These are phyloP conservation scores for Suillus discolor DNA, from an alignment of 768 basidiomycete genomes.

Conservation along the genomic window DNA sequence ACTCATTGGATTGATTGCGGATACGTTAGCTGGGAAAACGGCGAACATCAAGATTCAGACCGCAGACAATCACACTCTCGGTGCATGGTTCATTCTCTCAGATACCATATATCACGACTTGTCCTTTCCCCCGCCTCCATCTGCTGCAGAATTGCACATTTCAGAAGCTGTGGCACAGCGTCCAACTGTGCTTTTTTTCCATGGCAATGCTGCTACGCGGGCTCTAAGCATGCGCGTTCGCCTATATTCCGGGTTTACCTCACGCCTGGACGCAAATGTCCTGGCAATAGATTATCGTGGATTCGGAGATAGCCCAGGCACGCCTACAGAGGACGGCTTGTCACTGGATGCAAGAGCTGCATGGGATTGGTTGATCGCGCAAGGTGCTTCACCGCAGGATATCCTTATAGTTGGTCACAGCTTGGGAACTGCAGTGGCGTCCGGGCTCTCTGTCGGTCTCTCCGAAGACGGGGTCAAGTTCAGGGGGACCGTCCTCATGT, in stretches of 20 bases:
- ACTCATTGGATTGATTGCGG: not conserved
- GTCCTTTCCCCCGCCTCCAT: slow-evolving; percentile 38
- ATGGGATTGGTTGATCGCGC: slow-evolving; percentile 72
- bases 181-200: slow-evolving; percentile 89
- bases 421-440: slow-evolving; percentile 81
- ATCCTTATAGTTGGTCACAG: slow-evolving; percentile 86
- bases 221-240: slow-evolving; percentile 68
- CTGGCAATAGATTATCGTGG: slow-evolving; percentile 91
- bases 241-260: slow-evolving; percentile 66
- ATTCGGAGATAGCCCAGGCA: slow-evolving; percentile 83
- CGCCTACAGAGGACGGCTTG: slow-evolving; percentile 77
- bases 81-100: slow-evolving; percentile 84
- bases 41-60: slow-evolving; percentile 72
- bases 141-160: slow-evolving; percentile 45
- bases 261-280: slow-evolving; percentile 72
- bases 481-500: slow-evolving; percentile 52
- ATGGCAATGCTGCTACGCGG: slow-evolving; percentile 87
- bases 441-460: slow-evolving; percentile 50
- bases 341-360: slow-evolving; percentile 72
- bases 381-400: slow-evolving; percentile 57
- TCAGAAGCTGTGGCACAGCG: slow-evolving; percentile 52
- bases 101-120: slow-evolving; percentile 61
- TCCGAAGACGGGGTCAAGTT: slow-evolving; percentile 44
- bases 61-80: slow-evolving; percentile 75
- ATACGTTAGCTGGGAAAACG: slow-evolving; percentile 68